A percentile compares a stretch with the other conserved stretches of the same genome.
Conservation (phyloP, 106 monocot species). For the Dendrobium huoshanense region DNA sequence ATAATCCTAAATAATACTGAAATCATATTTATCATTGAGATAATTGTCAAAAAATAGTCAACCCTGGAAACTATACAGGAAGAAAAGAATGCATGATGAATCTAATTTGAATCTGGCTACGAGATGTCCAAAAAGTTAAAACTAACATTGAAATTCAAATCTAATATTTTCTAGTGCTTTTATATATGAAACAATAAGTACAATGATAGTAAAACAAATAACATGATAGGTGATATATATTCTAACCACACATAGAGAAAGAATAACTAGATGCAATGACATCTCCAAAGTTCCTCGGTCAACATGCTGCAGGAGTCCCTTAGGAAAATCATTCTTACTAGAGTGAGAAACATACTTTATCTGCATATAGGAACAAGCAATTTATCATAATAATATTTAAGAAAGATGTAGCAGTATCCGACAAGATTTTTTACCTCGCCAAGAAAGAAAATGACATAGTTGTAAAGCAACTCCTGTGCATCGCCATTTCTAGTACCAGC, state of each 20-base stretch:
- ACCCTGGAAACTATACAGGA: background rate
- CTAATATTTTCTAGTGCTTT: background rate
- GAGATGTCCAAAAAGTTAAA: background rate
- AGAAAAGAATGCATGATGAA: background rate
- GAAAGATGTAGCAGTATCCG: background rate
- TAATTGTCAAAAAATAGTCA: background rate
- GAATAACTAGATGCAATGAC: slow-evolving; percentile 79
- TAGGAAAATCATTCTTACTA: slow-evolving; percentile 43
- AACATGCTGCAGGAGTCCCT: slow-evolving; percentile 58
- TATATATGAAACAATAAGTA: background rate
- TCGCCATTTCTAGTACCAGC: slow-evolving; percentile 86
- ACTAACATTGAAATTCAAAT: background rate
- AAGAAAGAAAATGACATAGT: slow-evolving; percentile 72
- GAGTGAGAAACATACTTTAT: slow-evolving; percentile 61
- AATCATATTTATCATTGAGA: no score
- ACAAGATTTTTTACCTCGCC: slow-evolving; percentile 56
- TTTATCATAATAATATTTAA: background rate
- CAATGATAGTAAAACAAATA: background rate
- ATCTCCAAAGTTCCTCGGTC: slow-evolving; percentile 85
- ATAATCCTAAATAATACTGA: no score
- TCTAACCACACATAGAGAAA: slow-evolving; percentile 90
- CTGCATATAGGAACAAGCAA: slow-evolving; percentile 30
- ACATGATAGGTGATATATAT: background rate
- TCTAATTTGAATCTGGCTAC: background rate
- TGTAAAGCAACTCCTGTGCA: slow-evolving; percentile 83